phyloP scores from a whole-genome alignment of 2,329 filamentous ascomycete species.

The Scolecobasidium constrictum region DNA sequence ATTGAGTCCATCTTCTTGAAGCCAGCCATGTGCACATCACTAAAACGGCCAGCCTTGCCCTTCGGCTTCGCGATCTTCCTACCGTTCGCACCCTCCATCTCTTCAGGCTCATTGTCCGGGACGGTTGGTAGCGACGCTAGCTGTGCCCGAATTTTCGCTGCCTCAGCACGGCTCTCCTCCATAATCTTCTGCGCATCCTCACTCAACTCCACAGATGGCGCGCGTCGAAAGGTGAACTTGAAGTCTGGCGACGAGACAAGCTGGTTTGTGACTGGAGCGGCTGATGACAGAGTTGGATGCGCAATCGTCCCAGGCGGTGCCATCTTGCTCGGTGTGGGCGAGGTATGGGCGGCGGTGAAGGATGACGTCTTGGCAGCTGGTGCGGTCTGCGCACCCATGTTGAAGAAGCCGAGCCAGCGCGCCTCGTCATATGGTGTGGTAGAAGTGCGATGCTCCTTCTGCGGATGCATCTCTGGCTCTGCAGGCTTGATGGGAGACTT shows the following conservation, averaged over 20 bases:
- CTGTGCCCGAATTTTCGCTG: conserved; percentile 57
- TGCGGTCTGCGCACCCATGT: conserved; percentile 51
- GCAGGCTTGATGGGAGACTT: conserved; percentile 58
- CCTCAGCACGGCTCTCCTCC: conserved; percentile 61
- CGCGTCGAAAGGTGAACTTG: conserved; percentile 50
- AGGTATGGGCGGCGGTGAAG: conserved; percentile 13
- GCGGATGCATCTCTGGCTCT: conserved; percentile 82
- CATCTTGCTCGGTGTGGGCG: neutral
- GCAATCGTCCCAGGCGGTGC: too few relatives aligned
- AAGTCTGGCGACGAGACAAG: conserved; percentile 45
- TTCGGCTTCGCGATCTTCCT: conserved; percentile 74
- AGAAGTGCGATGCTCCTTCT: conserved; percentile 64
- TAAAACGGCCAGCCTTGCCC: conserved; percentile 69
- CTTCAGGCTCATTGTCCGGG: conserved; percentile 36
- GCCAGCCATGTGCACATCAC: conserved; percentile 72
- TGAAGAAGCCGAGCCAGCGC: conserved; percentile 69
- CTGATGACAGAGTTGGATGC: neutral
- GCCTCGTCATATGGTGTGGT: conserved; percentile 70
- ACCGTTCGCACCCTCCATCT: conserved; percentile 26
- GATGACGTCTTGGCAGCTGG: conserved; percentile 24
- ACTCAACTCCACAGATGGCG: conserved; percentile 46
- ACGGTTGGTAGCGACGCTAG: conserved; percentile 39
- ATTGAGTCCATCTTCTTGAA: conserved; percentile 99
- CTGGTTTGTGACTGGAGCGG: neutral
- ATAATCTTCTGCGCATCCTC: conserved; percentile 50